Percentiles rank a stretch among this genome's conserved stretches.
Evolutionary conservation across 1,139 yeast species (phyloP).

Genomic region (Saccharomycopsis hybrid): DNA sequence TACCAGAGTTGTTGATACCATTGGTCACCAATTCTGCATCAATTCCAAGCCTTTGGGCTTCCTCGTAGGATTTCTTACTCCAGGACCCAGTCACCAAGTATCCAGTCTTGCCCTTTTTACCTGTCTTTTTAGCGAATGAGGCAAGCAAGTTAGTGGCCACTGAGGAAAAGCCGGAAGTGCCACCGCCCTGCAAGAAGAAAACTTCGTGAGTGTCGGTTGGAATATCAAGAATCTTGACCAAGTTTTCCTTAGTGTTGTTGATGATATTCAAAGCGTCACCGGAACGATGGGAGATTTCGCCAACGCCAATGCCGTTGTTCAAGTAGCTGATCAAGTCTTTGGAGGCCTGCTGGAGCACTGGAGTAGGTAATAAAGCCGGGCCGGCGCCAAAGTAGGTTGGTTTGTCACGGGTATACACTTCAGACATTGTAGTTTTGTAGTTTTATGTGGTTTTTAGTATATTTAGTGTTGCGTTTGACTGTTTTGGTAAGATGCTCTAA

Average conservation of each 20-base stretch:
- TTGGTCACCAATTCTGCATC: slow-evolving; percentile 66
- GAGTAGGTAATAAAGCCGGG: slow-evolving; percentile 84
- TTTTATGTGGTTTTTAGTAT: no score
- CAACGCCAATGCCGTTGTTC: slow-evolving; percentile 72
- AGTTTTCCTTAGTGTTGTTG: slow-evolving; percentile 64
- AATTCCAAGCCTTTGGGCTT: slow-evolving; percentile 77
- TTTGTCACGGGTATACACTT: slow-evolving; percentile 33
- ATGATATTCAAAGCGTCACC: slow-evolving; percentile 72
- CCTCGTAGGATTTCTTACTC: slow-evolving; percentile 84
- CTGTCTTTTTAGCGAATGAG: slow-evolving; percentile 59
- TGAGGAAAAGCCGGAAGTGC: slow-evolving; percentile 90
- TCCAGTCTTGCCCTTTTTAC: slow-evolving; percentile 72
- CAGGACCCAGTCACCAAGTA: slow-evolving; percentile 90
- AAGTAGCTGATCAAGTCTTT: slow-evolving; percentile 67
- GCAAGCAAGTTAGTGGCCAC: slow-evolving; percentile 80
- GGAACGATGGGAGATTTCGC: slow-evolving; percentile 94
- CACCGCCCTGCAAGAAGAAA: slow-evolving; percentile 95
- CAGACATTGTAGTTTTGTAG: no score
- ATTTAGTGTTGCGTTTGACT: no score
- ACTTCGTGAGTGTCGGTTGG: slow-evolving; percentile 96
- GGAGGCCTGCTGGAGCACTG: slow-evolving; percentile 84
- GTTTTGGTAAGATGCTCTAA: no score
- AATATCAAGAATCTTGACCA: slow-evolving; percentile 55
- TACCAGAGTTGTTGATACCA: slow-evolving; percentile 45
- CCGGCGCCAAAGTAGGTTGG: slow-evolving; percentile 96